phyloP scores from a whole-genome alignment of 495 filamentous ascomycete genomes.

The Trichoderma reesei region DNA sequence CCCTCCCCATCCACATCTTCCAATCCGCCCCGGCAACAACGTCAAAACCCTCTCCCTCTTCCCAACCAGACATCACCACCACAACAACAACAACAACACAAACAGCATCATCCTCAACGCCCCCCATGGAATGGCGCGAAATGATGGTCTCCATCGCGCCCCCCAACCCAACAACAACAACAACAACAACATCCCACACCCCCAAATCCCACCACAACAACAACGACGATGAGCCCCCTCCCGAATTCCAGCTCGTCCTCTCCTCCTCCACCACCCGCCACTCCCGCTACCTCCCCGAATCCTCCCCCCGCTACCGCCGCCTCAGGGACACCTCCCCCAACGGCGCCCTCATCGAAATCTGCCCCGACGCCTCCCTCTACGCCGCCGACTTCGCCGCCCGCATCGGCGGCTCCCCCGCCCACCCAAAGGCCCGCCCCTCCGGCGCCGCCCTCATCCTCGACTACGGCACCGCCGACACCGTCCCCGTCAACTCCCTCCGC shows the following conservation, averaged over 20 bases:
- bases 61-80: slow-evolving; percentile 94
- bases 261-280: slow-evolving; percentile 67
- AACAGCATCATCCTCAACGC: slow-evolving; percentile 52
- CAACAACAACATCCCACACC: slow-evolving; percentile 31
- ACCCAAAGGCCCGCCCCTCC: slow-evolving; percentile 51
- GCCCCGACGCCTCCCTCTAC: slow-evolving; percentile 72
- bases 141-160: slow-evolving; percentile 68
- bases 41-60: slow-evolving; percentile 84
- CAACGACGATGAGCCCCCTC: slow-evolving; percentile 38
- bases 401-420: slow-evolving; percentile 57
- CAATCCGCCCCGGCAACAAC: slow-evolving; percentile 40
- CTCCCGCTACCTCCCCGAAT: slow-evolving; percentile 71
- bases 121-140: slow-evolving; percentile 66
- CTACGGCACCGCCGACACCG: slow-evolving; percentile 70
- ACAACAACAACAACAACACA: no score
- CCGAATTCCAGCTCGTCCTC: slow-evolving; percentile 78
- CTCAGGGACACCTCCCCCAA: slow-evolving; percentile 54
- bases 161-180: slow-evolving; percentile 35
- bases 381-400: slow-evolving; percentile 68
- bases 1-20: slow-evolving; percentile 95
- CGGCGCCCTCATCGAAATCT: slow-evolving; percentile 72
- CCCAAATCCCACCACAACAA: slow-evolving; percentile 47
- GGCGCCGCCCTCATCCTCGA: slow-evolving; percentile 90
- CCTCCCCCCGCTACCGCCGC: slow-evolving; percentile 69
- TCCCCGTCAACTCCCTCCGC: slow-evolving; percentile 78